Evolutionary conservation across 306 rosid genomes (phyloP).

Genomic region (Quercus alba): DNA sequence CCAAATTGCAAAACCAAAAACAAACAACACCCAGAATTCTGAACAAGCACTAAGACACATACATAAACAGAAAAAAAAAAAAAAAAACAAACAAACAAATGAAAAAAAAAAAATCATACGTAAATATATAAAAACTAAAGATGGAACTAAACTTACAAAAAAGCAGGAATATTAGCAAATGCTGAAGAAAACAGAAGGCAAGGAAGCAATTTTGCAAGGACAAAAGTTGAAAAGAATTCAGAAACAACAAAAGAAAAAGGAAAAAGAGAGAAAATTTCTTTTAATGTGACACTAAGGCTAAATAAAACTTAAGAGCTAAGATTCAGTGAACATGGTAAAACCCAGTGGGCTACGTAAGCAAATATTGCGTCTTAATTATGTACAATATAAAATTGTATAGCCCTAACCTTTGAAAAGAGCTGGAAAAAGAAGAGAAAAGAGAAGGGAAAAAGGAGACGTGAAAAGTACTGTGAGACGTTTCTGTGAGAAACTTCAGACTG

Average conservation of each 20-base stretch:
- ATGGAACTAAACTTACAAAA: slow-evolving; percentile 29
- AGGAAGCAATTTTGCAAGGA: slow-evolving; percentile 12
- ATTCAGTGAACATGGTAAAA: slow-evolving; percentile 30
- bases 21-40: slow-evolving; percentile 9
- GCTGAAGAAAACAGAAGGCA: slow-evolving; percentile 37
- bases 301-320: slow-evolving; percentile 48
- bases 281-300: neutral
- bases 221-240: slow-evolving; percentile 15
- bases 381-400: neutral
- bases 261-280: neutral
- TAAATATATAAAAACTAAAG: neutral
- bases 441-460: slow-evolving; percentile 21
- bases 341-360: slow-evolving; percentile 32
- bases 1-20: slow-evolving; percentile 8
- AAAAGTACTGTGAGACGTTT: slow-evolving; percentile 29
- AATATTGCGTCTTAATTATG: slow-evolving; percentile 34
- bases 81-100: neutral
- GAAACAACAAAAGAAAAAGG: slow-evolving; percentile 13
- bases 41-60: neutral
- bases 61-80: neutral
- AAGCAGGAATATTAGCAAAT: slow-evolving; percentile 34
- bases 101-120: neutral
- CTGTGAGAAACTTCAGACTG: slow-evolving; percentile 14
- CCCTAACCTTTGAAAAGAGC: slow-evolving; percentile 35
- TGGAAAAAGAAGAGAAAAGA: slow-evolving; percentile 15